Conservation (phyloP, 1,139 yeast species). For the Suhomyces bribrorum region DNA sequence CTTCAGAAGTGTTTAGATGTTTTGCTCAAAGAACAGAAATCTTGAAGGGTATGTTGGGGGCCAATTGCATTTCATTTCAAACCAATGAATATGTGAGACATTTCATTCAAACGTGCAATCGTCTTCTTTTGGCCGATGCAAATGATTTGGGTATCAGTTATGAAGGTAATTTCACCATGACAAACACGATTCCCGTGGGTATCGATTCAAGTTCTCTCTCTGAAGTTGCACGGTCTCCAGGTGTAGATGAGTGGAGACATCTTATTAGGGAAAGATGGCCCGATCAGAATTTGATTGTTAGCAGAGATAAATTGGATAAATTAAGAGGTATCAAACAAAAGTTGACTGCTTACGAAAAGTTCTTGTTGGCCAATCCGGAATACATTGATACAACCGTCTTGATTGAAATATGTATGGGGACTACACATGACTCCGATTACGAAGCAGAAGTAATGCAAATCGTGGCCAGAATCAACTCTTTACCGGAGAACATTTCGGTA, state of each 20-base stretch:
- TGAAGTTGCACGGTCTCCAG: slow-evolving; percentile 46
- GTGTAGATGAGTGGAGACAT: slow-evolving; percentile 68
- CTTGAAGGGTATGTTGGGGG: slow-evolving; percentile 83
- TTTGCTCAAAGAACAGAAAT: slow-evolving; percentile 82
- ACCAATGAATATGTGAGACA: slow-evolving; percentile 92
- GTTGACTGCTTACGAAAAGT: slow-evolving; percentile 80
- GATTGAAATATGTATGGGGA: slow-evolving; percentile 76
- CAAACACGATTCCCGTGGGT: slow-evolving; percentile 80
- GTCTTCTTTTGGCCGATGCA: slow-evolving; percentile 80
- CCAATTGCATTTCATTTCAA: slow-evolving; percentile 86
- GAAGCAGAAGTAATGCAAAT: slow-evolving; percentile 75
- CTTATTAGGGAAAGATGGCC: slow-evolving; percentile 80
- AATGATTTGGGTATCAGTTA: slow-evolving; percentile 72
- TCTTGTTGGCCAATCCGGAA: slow-evolving; percentile 69
- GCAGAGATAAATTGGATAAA: slow-evolving; percentile 85
- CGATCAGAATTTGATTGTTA: slow-evolving; percentile 68
- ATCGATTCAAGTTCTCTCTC: slow-evolving; percentile 70
- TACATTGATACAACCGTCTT: slow-evolving; percentile 69
- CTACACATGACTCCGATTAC: slow-evolving; percentile 55
- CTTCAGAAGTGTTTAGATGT: slow-evolving; percentile 93
- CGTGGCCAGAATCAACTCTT: slow-evolving; percentile 81
- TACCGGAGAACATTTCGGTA: slow-evolving; percentile 70
- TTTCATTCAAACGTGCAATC: slow-evolving; percentile 85
- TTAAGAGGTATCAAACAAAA: slow-evolving; percentile 89
- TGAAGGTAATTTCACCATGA: slow-evolving; percentile 65